A percentile compares a stretch with the other conserved stretches of the same genome.
Evolutionary conservation across 805 yeast genomes (phyloP).

Genomic region (Nakazawaea pomicola): DNA sequence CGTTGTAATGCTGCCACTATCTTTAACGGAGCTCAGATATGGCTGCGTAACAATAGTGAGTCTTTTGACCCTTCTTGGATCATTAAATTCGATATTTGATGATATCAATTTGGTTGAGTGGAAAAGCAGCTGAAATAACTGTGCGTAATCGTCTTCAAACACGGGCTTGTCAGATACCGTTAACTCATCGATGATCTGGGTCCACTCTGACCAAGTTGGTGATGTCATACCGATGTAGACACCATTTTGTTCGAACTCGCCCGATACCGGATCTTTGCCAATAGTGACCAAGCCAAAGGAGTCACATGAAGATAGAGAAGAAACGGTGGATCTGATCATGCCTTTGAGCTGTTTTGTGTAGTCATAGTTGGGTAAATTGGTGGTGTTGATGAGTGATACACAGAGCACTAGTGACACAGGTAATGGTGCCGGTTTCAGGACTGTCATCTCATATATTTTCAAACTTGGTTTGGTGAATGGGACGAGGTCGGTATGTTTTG

Average conservation of each 20-base stretch:
- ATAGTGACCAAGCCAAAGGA: constrained; percentile 10
- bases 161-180: neutral
- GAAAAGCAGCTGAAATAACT: neutral
- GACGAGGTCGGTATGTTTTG: neutral
- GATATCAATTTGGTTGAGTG: constrained; percentile 1
- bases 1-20: no score
- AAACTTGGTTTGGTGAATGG: constrained; percentile 2
- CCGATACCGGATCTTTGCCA: constrained; percentile 9
- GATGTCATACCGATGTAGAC: constrained; percentile 5
- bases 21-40: no score
- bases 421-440: constrained; percentile 4
- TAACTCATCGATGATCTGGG: constrained; percentile 4
- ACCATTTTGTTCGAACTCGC: constrained; percentile 2
- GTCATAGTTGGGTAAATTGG: neutral
- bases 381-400: constrained; percentile 3
- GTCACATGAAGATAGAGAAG: neutral
- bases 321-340: neutral
- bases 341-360: constrained; percentile 1
- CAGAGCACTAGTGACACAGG: constrained; percentile 3
- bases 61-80: constrained; percentile 3
- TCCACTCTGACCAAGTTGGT: constrained; percentile 12
- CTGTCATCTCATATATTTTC: constrained; percentile 4
- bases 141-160: constrained; percentile 2
- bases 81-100: constrained; percentile 2
- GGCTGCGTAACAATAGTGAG: no score